Evolutionary conservation across 306 rosid species (phyloP).

Genomic region (Glycine tomentella): DNA sequence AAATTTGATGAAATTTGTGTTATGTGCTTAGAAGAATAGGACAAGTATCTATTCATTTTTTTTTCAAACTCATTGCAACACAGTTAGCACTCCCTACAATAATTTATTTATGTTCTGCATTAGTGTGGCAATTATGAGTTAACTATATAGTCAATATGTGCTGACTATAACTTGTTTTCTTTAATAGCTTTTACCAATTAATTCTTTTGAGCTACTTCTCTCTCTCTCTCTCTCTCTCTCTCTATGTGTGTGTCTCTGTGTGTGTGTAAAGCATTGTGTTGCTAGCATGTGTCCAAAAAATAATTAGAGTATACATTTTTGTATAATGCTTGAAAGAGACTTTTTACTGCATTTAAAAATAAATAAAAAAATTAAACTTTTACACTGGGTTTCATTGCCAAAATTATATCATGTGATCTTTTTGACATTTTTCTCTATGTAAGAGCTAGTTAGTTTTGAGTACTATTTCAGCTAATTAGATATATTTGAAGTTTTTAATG

Average conservation of each 20-base stretch:
- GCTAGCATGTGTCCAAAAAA: not conserved
- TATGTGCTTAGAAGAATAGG: not conserved
- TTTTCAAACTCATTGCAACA: not conserved
- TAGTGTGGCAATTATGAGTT: not conserved
- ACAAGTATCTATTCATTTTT: not conserved
- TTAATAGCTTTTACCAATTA: not conserved
- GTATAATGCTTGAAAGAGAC: not conserved
- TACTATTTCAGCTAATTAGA: constrained; percentile 3
- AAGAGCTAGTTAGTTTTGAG: not conserved
- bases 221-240: not conserved
- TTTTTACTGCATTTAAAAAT: not conserved
- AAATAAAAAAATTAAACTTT: not conserved
- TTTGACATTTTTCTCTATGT: not conserved
- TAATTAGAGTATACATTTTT: not conserved
- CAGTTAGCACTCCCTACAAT: not conserved
- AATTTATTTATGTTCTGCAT: constrained; percentile 22
- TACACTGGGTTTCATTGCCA: not conserved
- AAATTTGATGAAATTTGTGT: not conserved
- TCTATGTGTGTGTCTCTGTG: not conserved
- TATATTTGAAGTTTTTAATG: not conserved
- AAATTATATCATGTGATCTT: constrained; percentile 10
- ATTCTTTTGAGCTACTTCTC: not conserved
- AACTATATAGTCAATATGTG: not conserved
- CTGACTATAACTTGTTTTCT: not conserved
- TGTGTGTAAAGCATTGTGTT: not conserved